A percentile compares a stretch with the other conserved stretches of the same genome.
Conservation (phyloP, 2,329 filamentous ascomycete species). For the Monosporascus sp. region DNA sequence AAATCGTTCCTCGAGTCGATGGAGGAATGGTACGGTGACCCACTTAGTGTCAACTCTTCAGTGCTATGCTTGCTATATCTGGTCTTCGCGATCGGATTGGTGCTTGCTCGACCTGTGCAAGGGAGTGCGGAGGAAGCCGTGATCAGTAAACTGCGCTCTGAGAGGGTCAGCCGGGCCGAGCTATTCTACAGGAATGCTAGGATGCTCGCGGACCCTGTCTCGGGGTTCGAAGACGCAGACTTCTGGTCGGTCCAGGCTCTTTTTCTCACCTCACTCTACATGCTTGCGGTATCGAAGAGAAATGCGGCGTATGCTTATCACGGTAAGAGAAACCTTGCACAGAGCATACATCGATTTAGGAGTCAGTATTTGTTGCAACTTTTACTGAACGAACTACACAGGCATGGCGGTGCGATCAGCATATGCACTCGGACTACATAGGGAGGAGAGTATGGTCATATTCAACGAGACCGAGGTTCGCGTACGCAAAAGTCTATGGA, state of each 20-base stretch:
- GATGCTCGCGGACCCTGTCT: constrained; percentile 37
- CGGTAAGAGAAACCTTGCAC: constrained; percentile 33
- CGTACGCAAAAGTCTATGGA: constrained; percentile 55
- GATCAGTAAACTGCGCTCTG: constrained; percentile 44
- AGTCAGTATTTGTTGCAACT: not conserved
- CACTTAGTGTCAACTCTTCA: constrained; percentile 41
- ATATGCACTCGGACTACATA: constrained; percentile 56
- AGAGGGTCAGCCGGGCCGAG: constrained; percentile 50
- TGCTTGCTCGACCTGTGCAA: constrained; percentile 47
- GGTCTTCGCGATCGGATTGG: constrained; percentile 57
- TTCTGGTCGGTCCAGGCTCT: constrained; percentile 62
- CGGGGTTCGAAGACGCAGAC: constrained; percentile 54
- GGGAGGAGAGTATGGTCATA: constrained; percentile 51
- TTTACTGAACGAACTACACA: constrained; percentile 22
- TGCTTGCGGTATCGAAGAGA: constrained; percentile 54
- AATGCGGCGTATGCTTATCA: constrained; percentile 59
- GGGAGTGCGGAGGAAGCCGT: constrained; percentile 44
- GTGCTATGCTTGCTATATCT: constrained; percentile 57
- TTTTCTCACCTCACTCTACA: constrained; percentile 59
- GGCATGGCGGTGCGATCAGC: constrained; percentile 60
- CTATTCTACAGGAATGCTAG: constrained; percentile 57
- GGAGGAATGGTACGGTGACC: constrained; percentile 49
- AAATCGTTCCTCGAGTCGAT: constrained; percentile 42
- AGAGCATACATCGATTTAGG: not conserved
- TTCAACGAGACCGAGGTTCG: constrained; percentile 41